phyloP scores from a whole-genome alignment of 106 monocot genomes.

The Xerophyta viscosa region DNA sequence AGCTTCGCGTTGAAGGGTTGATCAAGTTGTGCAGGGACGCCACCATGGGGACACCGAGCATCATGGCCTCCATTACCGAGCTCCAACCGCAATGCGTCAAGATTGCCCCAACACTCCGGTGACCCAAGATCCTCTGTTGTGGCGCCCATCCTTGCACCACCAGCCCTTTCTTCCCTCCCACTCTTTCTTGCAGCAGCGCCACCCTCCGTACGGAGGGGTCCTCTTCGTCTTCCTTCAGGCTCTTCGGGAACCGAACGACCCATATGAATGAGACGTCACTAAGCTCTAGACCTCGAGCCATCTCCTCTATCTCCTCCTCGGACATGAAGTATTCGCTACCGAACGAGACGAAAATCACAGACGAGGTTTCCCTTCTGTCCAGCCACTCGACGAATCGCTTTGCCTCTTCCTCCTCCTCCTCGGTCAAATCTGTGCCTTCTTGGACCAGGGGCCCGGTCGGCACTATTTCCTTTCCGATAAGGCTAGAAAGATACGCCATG shows the following conservation, averaged over 20 bases:
- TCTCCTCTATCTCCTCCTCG: constrained; percentile 39
- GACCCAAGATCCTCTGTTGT: constrained; percentile 40
- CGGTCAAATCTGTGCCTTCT: neutral
- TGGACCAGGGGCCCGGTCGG: constrained; percentile 34
- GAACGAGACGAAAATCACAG: constrained; percentile 59
- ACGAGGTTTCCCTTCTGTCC: constrained; percentile 13
- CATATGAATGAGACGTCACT: constrained; percentile 43
- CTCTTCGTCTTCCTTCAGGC: neutral
- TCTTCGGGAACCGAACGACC: constrained; percentile 39
- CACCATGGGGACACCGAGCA: constrained; percentile 32
- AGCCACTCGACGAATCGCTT: constrained; percentile 24
- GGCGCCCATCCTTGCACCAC: constrained; percentile 62
- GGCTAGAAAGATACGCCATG: constrained; percentile 33
- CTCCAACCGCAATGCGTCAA: constrained; percentile 62
- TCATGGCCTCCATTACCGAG: constrained; percentile 50
- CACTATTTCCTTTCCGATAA: constrained; percentile 38
- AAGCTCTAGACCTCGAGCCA: constrained; percentile 43
- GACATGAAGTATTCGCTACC: constrained; percentile 76
- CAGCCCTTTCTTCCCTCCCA: constrained; percentile 15
- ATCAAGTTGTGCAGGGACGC: constrained; percentile 54
- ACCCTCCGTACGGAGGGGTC: neutral
- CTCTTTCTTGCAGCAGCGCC: constrained; percentile 10
- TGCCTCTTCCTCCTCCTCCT: neutral
- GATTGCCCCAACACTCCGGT: constrained; percentile 37
- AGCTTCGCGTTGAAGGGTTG: constrained; percentile 47